Percentiles rank a stretch among this genome's conserved stretches.
Conservation (phyloP, 2,329 filamentous ascomycete species). For the Fusarium ramigenum region DNA sequence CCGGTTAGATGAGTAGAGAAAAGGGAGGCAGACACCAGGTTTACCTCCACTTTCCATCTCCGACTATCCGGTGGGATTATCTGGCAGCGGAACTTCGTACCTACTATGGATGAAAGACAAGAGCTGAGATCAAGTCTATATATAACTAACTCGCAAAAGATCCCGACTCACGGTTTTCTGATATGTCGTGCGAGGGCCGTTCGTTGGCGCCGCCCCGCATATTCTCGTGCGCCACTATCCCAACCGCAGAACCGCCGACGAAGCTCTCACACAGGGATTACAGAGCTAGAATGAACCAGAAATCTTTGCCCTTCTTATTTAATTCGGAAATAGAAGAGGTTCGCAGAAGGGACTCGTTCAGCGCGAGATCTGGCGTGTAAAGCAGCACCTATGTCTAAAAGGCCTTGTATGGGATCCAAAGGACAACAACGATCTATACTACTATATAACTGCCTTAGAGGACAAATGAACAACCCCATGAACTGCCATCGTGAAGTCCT, state of each 20-base stretch:
- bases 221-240: too few relatives aligned
- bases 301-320: too few relatives aligned
- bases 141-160: background rate
- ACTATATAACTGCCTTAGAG: too few relatives aligned
- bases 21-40: background rate
- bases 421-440: background rate
- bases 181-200: too few relatives aligned
- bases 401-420: background rate
- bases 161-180: too few relatives aligned
- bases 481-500: background rate
- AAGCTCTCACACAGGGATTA: too few relatives aligned
- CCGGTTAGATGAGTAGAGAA: background rate
- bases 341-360: background rate
- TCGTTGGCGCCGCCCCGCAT: too few relatives aligned
- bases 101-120: too few relatives aligned
- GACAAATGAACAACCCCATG: background rate
- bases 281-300: too few relatives aligned
- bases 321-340: too few relatives aligned
- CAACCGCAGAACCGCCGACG: too few relatives aligned
- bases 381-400: too few relatives aligned
- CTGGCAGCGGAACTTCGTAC: background rate
- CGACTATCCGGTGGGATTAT: background rate
- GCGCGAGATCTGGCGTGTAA: background rate
- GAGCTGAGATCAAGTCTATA: background rate
- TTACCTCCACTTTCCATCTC: background rate